Conservation (phyloP, 768 basidiomycete genomes). For the Macrocybe gigantea region DNA sequence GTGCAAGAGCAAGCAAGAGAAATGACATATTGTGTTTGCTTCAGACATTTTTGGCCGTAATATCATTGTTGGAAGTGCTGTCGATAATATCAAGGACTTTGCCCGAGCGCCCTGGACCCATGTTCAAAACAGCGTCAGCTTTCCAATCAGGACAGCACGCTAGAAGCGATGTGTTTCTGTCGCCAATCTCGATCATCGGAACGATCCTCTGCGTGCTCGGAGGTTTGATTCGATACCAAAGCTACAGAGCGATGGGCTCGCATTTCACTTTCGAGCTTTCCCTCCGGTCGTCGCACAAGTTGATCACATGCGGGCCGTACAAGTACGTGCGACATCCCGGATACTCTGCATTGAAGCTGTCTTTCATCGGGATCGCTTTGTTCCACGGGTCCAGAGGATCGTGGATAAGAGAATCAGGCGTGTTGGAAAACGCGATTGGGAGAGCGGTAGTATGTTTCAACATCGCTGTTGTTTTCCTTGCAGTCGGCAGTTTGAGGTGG, state of each 20-base stretch:
- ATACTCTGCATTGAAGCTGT: constrained; percentile 16
- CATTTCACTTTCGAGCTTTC: constrained; percentile 23
- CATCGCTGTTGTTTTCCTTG: background rate
- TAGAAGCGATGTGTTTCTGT: constrained; percentile 5
- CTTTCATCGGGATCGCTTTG: constrained; percentile 7
- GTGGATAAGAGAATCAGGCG: constrained; percentile 10
- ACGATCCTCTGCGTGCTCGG: constrained; percentile 12
- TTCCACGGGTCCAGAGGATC: constrained; percentile 6
- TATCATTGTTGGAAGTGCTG: no score
- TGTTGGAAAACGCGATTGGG: constrained; percentile 6
- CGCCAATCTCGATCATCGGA: constrained; percentile 11
- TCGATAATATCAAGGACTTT: no score
- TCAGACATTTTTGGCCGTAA: no score
- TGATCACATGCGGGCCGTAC: constrained; percentile 23
- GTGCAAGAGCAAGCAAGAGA: no score
- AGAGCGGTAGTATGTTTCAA: background rate
- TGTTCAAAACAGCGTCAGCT: no score
- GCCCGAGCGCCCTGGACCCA: no score
- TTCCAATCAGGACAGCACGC: no score
- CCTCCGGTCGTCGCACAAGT: constrained; percentile 15
- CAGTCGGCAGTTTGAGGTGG: background rate
- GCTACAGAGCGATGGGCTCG: constrained; percentile 17
- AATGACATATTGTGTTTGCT: no score
- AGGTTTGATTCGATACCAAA: constrained; percentile 15
- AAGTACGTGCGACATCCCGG: constrained; percentile 20